Conservation (phyloP, 1,284 basidiomycete genomes). For the Trametes pubescens region DNA sequence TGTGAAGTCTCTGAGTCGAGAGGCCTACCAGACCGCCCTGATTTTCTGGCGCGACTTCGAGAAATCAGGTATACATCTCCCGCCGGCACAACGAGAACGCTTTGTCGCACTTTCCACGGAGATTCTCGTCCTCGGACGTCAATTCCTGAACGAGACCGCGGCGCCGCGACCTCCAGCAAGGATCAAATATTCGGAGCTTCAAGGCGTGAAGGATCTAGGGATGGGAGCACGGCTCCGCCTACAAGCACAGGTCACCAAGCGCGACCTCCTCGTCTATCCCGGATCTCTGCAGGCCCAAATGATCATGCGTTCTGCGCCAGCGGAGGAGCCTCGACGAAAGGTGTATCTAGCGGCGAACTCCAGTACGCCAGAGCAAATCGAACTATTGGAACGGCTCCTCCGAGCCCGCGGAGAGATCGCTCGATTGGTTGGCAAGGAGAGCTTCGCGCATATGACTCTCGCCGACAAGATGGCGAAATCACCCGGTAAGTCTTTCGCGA, state of each 20-base stretch:
- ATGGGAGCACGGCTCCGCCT: conserved; percentile 74
- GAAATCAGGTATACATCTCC: conserved; percentile 94
- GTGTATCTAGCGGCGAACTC: conserved; percentile 82
- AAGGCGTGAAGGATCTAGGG: conserved; percentile 73
- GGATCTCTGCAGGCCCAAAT: conserved; percentile 91
- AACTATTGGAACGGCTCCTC: conserved; percentile 80
- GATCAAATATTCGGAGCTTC: conserved; percentile 71
- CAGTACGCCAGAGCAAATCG: conserved; percentile 73
- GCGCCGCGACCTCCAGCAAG: conserved; percentile 68
- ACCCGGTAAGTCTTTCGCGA: conserved; percentile 61
- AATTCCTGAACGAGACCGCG: conserved; percentile 79
- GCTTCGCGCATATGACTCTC: conserved; percentile 85
- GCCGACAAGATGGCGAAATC: conserved; percentile 96
- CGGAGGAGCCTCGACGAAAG: conserved; percentile 82
- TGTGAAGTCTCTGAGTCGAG: conserved; percentile 66
- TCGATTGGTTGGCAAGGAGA: conserved; percentile 80
- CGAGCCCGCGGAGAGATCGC: conserved; percentile 82
- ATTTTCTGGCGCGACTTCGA: conserved; percentile 98
- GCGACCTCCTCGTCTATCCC: conserved; percentile 79
- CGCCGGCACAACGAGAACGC: conserved; percentile 75
- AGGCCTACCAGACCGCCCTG: conserved; percentile 84
- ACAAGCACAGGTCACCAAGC: conserved; percentile 78
- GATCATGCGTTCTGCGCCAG: conserved; percentile 88
- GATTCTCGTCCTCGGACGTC: conserved; percentile 88
- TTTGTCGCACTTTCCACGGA: conserved; percentile 95